Percentiles rank a stretch among this genome's conserved stretches.
Conservation (phyloP, 208 protist species). For the Histomonas meleagridis region DNA sequence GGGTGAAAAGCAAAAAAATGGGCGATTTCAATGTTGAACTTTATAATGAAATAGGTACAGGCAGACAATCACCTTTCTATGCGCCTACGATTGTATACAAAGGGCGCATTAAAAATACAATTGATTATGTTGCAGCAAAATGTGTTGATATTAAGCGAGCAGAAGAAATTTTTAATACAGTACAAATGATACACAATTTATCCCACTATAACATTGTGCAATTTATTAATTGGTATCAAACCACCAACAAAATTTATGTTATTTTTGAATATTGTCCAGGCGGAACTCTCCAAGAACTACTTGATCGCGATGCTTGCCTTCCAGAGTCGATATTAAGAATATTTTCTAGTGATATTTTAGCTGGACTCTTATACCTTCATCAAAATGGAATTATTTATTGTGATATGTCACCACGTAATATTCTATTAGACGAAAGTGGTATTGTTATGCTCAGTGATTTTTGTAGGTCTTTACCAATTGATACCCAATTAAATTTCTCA, state of each 20-base stretch:
- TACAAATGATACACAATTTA: background rate
- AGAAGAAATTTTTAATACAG: background rate
- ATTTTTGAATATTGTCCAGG: slow-evolving; percentile 35
- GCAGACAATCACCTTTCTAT: background rate
- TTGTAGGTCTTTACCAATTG: background rate
- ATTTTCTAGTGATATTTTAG: background rate
- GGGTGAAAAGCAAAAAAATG: too few species aligned
- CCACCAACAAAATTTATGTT: background rate
- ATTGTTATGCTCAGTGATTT: slow-evolving; percentile 7
- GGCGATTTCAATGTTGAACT: slow-evolving; percentile 28
- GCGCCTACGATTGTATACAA: background rate
- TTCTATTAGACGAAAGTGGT: background rate
- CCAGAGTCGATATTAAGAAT: slow-evolving; percentile 9
- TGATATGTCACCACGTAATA: slow-evolving; percentile 1
- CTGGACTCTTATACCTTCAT: background rate
- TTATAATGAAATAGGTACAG: background rate
- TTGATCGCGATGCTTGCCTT: background rate
- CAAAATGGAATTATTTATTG: background rate
- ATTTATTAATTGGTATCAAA: slow-evolving; percentile 22
- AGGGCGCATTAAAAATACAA: slow-evolving; percentile 7
- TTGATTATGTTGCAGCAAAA: slow-evolving; percentile 28
- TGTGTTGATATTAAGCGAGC: background rate
- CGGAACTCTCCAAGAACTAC: background rate
- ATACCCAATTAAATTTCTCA: background rate
- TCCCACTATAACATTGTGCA: background rate